These are phyloP conservation scores for Erythrophleum ivorense DNA, from an alignment of 331 rosid species.

Conservation along the genomic window DNA sequence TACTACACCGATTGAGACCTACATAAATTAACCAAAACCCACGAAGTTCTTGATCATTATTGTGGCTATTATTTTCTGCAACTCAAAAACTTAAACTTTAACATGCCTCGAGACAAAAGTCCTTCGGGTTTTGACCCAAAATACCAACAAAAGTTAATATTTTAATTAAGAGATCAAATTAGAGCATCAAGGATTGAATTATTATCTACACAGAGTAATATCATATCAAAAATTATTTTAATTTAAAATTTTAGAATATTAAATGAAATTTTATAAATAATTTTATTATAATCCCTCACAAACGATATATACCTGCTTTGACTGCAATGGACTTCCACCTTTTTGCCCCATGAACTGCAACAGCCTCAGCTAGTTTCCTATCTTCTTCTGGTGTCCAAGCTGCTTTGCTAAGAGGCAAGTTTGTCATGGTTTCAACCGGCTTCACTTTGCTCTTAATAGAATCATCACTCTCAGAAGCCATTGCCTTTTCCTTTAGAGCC, in stretches of 20 bases:
- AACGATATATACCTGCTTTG: slow-evolving; percentile 50
- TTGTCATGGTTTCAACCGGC: background rate
- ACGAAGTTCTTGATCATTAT: background rate
- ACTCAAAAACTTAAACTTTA: background rate
- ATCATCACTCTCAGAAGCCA: background rate
- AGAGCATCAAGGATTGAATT: too few species aligned
- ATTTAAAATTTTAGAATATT: background rate
- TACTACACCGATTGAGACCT: slow-evolving; percentile 54
- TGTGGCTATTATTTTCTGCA: background rate
- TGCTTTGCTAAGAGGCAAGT: background rate
- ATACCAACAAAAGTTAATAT: background rate
- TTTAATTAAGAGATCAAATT: background rate
- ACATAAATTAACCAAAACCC: background rate
- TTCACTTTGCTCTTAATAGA: background rate
- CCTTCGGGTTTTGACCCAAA: background rate
- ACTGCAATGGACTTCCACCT: slow-evolving; percentile 54
- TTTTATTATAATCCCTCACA: background rate
- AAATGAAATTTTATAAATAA: too few species aligned
- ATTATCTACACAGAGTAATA: too few species aligned
- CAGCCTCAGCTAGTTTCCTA: slow-evolving; percentile 47
- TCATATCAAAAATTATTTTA: background rate
- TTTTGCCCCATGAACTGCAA: slow-evolving; percentile 34
- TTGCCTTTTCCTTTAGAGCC: background rate
- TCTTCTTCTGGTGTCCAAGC: slow-evolving; percentile 29
- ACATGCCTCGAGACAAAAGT: too few species aligned